These are phyloP conservation scores for Cutaneotrichosporon curvatum DNA, from an alignment of 1,284 basidiomycete genomes.

Conservation along the genomic window DNA sequence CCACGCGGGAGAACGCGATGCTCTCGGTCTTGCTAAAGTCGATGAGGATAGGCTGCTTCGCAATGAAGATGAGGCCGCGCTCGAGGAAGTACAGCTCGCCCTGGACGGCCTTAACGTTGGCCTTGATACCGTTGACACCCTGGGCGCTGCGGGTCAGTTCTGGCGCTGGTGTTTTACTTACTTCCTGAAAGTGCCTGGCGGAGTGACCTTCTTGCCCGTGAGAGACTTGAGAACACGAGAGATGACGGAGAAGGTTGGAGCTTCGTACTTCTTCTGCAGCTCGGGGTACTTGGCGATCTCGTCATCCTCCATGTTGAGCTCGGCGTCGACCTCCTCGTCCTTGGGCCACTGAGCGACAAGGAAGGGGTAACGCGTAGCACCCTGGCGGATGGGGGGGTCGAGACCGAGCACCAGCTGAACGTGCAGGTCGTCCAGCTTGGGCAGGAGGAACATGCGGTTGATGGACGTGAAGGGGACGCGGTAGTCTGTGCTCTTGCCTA, in stretches of 20 bases:
- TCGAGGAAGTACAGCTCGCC: constrained; percentile 97
- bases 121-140: constrained; percentile 64
- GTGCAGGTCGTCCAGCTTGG: constrained; percentile 89
- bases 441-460: constrained; percentile 83
- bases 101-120: constrained; percentile 94
- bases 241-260: constrained; percentile 91
- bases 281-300: constrained; percentile 49
- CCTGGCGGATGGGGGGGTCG: constrained; percentile 90
- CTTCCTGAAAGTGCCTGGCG: constrained; percentile 76
- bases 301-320: constrained; percentile 80
- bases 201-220: constrained; percentile 82
- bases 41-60: constrained; percentile 88
- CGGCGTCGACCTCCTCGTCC: constrained; percentile 94
- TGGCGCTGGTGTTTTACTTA: constrained; percentile 33
- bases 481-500: constrained; percentile 99
- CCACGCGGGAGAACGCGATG: constrained; percentile 86
- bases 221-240: constrained; percentile 89
- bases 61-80: constrained; percentile 96
- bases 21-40: constrained; percentile 87
- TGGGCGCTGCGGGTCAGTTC: constrained; percentile 41
- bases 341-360: constrained; percentile 95
- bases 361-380: constrained; percentile 96
- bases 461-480: constrained; percentile 91
- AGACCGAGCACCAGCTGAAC: constrained; percentile 89
- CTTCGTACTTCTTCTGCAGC: constrained; percentile 56